Evolutionary conservation across 2,329 filamentous ascomycete species (phyloP).

Genomic region (Stemphylium lycopersici): DNA sequence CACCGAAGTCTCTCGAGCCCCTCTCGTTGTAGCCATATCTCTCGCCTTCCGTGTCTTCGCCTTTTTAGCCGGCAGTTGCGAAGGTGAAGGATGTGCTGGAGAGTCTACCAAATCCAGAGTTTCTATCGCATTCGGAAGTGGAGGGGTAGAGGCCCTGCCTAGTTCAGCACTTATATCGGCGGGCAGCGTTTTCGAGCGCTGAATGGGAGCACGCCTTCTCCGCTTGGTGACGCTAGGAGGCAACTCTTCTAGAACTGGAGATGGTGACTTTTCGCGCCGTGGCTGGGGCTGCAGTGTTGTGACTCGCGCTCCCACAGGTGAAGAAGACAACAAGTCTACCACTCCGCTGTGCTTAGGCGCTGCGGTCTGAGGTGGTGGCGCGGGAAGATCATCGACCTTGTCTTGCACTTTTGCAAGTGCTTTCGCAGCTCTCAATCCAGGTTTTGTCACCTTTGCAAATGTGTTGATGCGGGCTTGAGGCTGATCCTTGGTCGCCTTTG

Average conservation of each 20-base stretch:
- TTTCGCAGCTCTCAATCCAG: conserved; percentile 30
- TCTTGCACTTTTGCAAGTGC: conserved; percentile 29
- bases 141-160: conserved; percentile 27
- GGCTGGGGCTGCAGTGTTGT: background rate
- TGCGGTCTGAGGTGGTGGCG: conserved; percentile 3
- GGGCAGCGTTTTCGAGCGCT: conserved; percentile 43
- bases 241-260: conserved; percentile 29
- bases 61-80: conserved; percentile 34
- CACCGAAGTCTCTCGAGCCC: conserved; percentile 19
- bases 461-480: conserved; percentile 33
- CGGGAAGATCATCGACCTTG: background rate
- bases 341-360: conserved; percentile 10
- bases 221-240: conserved; percentile 41
- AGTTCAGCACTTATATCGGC: conserved; percentile 12
- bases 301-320: conserved; percentile 23
- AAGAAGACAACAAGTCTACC: conserved; percentile 40
- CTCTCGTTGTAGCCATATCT: conserved; percentile 5
- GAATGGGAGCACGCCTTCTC: conserved; percentile 38
- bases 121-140: conserved; percentile 29
- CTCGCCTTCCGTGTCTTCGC: conserved; percentile 19
- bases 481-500: conserved; percentile 26
- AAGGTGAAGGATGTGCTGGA: conserved; percentile 30
- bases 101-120: conserved; percentile 37
- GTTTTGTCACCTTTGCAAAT: conserved; percentile 47
- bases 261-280: conserved; percentile 22